Percentiles rank a stretch among this genome's conserved stretches.
Evolutionary conservation across 495 filamentous ascomycete species (phyloP).

Genomic region (Penicillium steckii): DNA sequence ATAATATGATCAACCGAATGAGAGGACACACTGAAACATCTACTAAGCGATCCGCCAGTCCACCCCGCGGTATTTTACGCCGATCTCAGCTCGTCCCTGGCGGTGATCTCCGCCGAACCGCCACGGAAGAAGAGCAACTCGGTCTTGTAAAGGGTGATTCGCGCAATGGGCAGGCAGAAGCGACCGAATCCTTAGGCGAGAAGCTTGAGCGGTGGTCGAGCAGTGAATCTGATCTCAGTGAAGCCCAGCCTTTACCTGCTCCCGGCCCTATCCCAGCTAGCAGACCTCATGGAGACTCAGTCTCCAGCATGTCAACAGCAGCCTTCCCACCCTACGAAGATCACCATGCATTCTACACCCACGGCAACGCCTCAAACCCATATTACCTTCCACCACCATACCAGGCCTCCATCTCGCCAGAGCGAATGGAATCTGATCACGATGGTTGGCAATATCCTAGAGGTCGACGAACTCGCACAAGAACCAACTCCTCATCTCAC

Average conservation of each 20-base stretch:
- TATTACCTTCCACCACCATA: conserved; percentile 20
- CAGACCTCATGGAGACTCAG: conserved; percentile 27
- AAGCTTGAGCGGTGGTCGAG: conserved; percentile 34
- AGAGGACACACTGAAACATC: conserved; percentile 33
- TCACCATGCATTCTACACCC: conserved; percentile 19
- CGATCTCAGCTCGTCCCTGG: conserved; percentile 38
- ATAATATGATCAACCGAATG: conserved; percentile 66
- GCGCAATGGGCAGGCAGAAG: conserved; percentile 16
- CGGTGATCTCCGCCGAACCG: conserved; percentile 35
- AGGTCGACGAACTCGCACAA: conserved; percentile 12
- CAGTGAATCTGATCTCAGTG: conserved; percentile 24
- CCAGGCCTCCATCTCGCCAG: conserved; percentile 14
- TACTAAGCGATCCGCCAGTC: conserved; percentile 25
- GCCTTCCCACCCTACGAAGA: conserved; percentile 38
- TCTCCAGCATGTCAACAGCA: conserved; percentile 32
- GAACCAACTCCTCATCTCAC: conserved; percentile 22
- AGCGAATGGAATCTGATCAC: conserved; percentile 7
- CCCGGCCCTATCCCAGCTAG: background rate
- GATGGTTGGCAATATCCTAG: conserved; percentile 9
- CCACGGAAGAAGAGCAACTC: conserved; percentile 85
- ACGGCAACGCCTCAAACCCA: conserved; percentile 18
- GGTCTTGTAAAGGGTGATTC: conserved; percentile 81
- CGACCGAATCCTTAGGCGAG: conserved; percentile 26
- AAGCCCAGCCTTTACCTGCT: conserved; percentile 16
- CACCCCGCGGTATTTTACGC: conserved; percentile 41